A percentile compares a stretch with the other conserved stretches of the same genome.
These are phyloP conservation scores for Quercus bicolor DNA, from an alignment of 306 rosid species.

Conservation along the genomic window DNA sequence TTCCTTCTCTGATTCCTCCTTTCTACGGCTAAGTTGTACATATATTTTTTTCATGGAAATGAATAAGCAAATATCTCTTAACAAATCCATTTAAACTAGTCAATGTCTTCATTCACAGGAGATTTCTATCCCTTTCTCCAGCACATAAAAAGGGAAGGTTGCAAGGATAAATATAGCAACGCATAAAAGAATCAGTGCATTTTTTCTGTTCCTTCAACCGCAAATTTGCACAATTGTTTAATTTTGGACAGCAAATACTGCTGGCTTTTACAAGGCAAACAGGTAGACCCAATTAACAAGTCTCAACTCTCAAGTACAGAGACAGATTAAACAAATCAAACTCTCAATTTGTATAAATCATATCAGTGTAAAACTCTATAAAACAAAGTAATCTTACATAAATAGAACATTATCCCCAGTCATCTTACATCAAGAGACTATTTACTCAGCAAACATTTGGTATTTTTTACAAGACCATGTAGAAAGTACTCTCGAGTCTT, in stretches of 20 bases:
- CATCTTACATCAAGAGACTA: conserved; percentile 5
- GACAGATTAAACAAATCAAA: not conserved
- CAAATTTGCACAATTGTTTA: not conserved
- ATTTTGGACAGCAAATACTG: not conserved
- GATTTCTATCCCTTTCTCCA: not conserved
- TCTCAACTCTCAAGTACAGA: not conserved
- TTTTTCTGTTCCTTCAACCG: not conserved
- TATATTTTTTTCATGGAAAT: not conserved
- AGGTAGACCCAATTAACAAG: not conserved
- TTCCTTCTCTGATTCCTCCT: not conserved
- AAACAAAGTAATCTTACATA: not conserved
- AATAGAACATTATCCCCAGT: not conserved
- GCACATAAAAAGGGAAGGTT: not conserved
- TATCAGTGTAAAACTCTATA: not conserved
- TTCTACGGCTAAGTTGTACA: not conserved
- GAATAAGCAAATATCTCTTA: no score
- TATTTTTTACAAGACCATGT: not conserved
- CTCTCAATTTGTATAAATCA: not conserved
- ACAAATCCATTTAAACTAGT: not conserved
- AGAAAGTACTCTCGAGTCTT: not conserved
- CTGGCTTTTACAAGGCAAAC: not conserved
- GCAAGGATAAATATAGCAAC: not conserved
- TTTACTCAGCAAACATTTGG: not conserved
- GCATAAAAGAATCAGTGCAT: not conserved
- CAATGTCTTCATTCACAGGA: not conserved